Base-by-base conservation (phyloP, 495 filamentous ascomycete species). In the Daldinia bambusicola region DNA sequence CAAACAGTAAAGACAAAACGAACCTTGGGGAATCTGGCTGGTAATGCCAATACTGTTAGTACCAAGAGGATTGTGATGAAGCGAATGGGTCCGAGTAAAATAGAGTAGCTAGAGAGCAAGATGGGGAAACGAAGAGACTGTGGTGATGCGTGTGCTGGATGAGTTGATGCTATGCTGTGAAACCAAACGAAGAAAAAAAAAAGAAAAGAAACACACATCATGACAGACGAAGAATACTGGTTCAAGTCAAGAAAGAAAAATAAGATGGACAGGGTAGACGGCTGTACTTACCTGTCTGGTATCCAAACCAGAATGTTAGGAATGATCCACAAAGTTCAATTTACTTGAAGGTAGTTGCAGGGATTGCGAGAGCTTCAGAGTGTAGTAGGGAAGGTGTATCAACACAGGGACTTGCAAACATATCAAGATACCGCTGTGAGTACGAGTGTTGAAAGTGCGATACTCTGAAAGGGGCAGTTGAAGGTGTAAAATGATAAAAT, bases 81-180 rank as follows among this genome's bases (percentile, higher is more conserved):
- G 82, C 80, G 82, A 85, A 81, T 77, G 82, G 80, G 75, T 72
- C 74, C 75, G 81, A 85, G 81, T 81, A 84, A 83, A 76, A 84
- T 84, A 79, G 83, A 84, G 82, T 78, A 83, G 83, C 83, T 85
- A 82, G 80, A 80, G 72, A 81, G 81, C 84, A 84, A 84, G 83
- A 83, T 83, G 80, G 63, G 22, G 32, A 16, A 79, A 77, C 75
- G 79, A 83, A 83, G 80, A 77, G 80, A 78, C 66, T 79, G 82
- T 75, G 77, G 74, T 73, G 76, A 75, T 77, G 74, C 56, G 70
- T 75, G 79, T 76, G 72, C 65, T 76, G 77, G 75, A 78, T 73
- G 77, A 80, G 80, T 80, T 79, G 80, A 84, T 84, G 81, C 76
- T 84, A 83, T 85, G 81, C 67, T 76, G 80, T 75, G 76, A 82